Evolutionary conservation across 108 stramenopile species (phyloP), one percentile per base, ranked within the genome.

Genomic region (Cyclostephanos tholiformis): DNA sequence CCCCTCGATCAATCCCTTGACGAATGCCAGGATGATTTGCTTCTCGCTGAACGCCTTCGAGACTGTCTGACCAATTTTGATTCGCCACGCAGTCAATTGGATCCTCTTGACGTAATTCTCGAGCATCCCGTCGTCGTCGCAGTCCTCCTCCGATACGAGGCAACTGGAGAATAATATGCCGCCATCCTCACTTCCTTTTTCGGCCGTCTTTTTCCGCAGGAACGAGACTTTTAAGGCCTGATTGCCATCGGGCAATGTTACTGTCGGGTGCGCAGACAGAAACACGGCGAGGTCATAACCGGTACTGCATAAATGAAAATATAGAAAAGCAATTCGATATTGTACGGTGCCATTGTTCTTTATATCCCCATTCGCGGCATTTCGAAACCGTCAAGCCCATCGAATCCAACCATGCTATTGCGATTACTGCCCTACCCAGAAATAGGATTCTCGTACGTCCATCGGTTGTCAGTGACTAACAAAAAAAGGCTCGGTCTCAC

Each of bases 31-130:
- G 2, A 90, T 56, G 13, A 94, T 72, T 69, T 83, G 75, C 51
- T 88, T 88, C 69, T 94, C 93, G 27, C 90, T 78, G 64, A 94
- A 87, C 38, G 86, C 63, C 76, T 94, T 94, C 11, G 85, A 60
- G 10, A 88, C 62, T 0, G 85, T 83, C 70, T 94, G 93, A 17
- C 93, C 93, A 43, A 82, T 50, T 2, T 83, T 82, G 36, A 89
- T 90, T 22, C 93, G 63, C 59, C 79, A 83, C 29, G 78, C 88
- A 16, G 72, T 53, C 4, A 94, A 51, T 23, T 84, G 74, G 68
- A 93, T 82, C 3, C 49, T 49, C 27, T 81, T 56, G 39, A 13
- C 64, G 53, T 65, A 64, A 29, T 74, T 70, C 52, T 62, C 74
- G 11, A 69, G 25, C 10, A n/a, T 2, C 38, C 39, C 68, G 41